Evolutionary conservation across 192 early-diverging fungal species (phyloP), one percentile per base, ranked within the genome.

Genomic region (Chytriomyces confervae): DNA sequence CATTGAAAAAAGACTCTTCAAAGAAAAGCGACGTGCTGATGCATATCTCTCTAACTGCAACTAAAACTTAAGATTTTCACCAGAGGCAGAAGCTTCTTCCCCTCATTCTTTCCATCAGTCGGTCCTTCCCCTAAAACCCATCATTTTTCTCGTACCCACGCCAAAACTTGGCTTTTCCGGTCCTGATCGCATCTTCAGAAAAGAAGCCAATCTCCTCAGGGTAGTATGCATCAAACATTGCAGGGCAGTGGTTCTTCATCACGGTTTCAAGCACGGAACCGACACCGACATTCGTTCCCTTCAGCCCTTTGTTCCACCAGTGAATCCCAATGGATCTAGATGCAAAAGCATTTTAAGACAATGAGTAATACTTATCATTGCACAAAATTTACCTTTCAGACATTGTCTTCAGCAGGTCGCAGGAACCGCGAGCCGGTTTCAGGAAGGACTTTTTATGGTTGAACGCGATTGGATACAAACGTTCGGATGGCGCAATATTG

Each of bases 231-330:
- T 74, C 72, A 20, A 82, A 57, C 5, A 82, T 77, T 6, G 27
- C 77, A 6, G 81, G 81, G 43, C 77, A 74, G 23, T 72, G 67
- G 51, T 57, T 68, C 71, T 60, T 5, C 76, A 82, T 79, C 27
- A 82, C 69, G 13, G 61, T 51, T 8, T n/a, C 81, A 9, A 82
- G 46, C 46, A 76, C 50, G 13, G 77, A 69, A 1, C 79, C 68
- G 24, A 47, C 29, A 5, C 62, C 29, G 16, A 67, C 18, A 5
- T 10, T 61, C 24, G 47, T 60, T 20, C 62, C 13, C 10, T 64
- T 50, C 9, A 70, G 66, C 46, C 69, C 46, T 27, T 82, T 82
- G 72, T 82, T 64, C 81, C 81, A 82, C 71, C 76, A 82, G 47
- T 82, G 81, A 29, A 82, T 36, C 10, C 77, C 81, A 1, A 82